A percentile compares a stretch with the other conserved stretches of the same genome.
Evolutionary conservation across 768 basidiomycete species (phyloP).

Genomic region (Termitomyces titanicus): DNA sequence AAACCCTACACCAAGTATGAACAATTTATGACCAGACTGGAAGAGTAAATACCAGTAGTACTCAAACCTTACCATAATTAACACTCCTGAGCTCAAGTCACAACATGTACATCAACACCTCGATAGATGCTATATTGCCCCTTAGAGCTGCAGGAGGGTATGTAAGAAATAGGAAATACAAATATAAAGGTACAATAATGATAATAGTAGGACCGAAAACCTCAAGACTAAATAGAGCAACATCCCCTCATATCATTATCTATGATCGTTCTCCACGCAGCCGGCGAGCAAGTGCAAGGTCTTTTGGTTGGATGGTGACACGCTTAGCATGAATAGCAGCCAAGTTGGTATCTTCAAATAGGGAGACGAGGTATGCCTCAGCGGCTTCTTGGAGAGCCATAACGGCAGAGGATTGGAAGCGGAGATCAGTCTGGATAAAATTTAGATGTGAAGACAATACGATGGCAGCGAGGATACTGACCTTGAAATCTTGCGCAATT

Average conservation of each 20-base stretch:
- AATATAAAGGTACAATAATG: conserved; percentile 19
- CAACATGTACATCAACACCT: background rate
- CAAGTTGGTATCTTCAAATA: conserved; percentile 81
- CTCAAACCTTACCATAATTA: too few species aligned
- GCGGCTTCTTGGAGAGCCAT: conserved; percentile 86
- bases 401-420: conserved; percentile 89
- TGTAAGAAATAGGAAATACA: conserved; percentile 13
- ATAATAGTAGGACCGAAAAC: conserved; percentile 7
- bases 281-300: conserved; percentile 76
- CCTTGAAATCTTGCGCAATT: conserved; percentile 91
- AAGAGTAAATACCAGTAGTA: too few species aligned
- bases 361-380: conserved; percentile 75
- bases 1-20: too few species aligned
- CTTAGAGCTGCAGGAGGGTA: conserved; percentile 1
- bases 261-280: conserved; percentile 77
- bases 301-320: conserved; percentile 84
- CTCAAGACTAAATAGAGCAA: conserved; percentile 2
- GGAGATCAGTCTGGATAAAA: conserved; percentile 60
- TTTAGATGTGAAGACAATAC: conserved; percentile 5
- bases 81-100: background rate
- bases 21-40: too few species aligned
- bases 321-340: conserved; percentile 87
- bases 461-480: conserved; percentile 19
- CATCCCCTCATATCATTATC: conserved; percentile 6
- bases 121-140: conserved; percentile 7